Evolutionary conservation across 2,329 filamentous ascomycete genomes (phyloP), one percentile per base, ranked within the genome.

Genomic region (Dactylonectria macrodidyma): DNA sequence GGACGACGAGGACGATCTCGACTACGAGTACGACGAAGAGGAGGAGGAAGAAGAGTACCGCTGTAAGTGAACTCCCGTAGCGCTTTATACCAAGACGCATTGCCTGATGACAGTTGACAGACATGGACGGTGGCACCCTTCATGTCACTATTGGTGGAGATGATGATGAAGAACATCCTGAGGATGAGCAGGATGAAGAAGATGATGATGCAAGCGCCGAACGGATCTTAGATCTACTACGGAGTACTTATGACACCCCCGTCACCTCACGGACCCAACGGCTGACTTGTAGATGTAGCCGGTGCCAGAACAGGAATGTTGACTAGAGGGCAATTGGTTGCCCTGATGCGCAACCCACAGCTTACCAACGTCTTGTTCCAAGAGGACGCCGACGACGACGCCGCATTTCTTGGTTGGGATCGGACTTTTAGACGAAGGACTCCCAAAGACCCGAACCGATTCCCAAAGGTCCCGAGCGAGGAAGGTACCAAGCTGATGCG

Each of bases 401-500:
- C 78, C 2, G 78, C 78, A 4, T 72, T 78, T 33, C 55, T 77
- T 56, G 81, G 84, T 57, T 83, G 84, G 73, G 81, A 84, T 38
- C 81, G 86, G 54, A 84, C 87, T n/a, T n/a, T n/a, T 3, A 44
- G 41, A 19, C 59, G 78, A 81, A 22, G 77, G 11, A 71, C 71
- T 1, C 75, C 74, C 9, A 84, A 80, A n/a, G 87, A 90, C 65
- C 86, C 86, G 2, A 81, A 90, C 69, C 83, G 89, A 51, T 95
- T 95, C 67, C 94, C 95, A n/a, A 93, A 93, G 74, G 90, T 97
- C 0, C 95, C 95, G 0, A 97, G 92, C 75, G 90, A 93, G 11
- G 87, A 90, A 69, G 95, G 96, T 8, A 85, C 81, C 56, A 89
- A 92, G 73, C 83, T 98, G 68, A 97, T 98, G 95, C 86, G 89